Evolutionary conservation across 345 rosid species (phyloP), one percentile per base, ranked within the genome.

Genomic region (Boechera divaricarpa): DNA sequence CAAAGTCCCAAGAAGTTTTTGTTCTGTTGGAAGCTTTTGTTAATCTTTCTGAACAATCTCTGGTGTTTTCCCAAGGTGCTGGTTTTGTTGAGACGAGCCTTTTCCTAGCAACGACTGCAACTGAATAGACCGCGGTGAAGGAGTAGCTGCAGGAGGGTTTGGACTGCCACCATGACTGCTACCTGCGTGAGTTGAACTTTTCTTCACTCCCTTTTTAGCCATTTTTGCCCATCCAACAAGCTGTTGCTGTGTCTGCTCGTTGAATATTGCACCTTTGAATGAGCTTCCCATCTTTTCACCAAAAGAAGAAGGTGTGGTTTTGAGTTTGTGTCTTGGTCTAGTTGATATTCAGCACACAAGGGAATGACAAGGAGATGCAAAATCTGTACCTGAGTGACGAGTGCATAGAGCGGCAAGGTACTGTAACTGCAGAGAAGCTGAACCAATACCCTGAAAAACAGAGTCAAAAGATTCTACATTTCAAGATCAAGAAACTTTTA

Each of bases 361-460:
- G 54, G n/a, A 55, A n/a, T 10, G 56, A 53, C 36, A 56, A 33
- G 18, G 62, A 68, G 33, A 52, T 7, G 41, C 5, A 15, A 44
- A 61, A 5, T 28, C 6, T 53, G 48, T 66, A 94, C 98, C 88
- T 90, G 97, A 12, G 94, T 88, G 51, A 94, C 96, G 7, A 91
- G 85, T n/a, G 93, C 97, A 15, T 94, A 94, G 4, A 94, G 90
- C 0, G 98, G 97, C 16, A 94, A 79, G 33, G 97, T 94, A 54
- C 94, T 92, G 78, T 87, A 92, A 72, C 97, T 88, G 74, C 97
- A 90, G 5, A 90, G 82, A 73, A 90, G 82, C 88, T 91, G 97
- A 66, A 94, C 77, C 41, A 88, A 53, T 5, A 51, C 89, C 82
- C 97, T 92, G 74, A 33, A 32, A 3, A 51, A 42, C 24, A 41